These are phyloP conservation scores for Hibiscus syriacus DNA, from an alignment of 345 rosid species.

Conservation along the genomic window DNA sequence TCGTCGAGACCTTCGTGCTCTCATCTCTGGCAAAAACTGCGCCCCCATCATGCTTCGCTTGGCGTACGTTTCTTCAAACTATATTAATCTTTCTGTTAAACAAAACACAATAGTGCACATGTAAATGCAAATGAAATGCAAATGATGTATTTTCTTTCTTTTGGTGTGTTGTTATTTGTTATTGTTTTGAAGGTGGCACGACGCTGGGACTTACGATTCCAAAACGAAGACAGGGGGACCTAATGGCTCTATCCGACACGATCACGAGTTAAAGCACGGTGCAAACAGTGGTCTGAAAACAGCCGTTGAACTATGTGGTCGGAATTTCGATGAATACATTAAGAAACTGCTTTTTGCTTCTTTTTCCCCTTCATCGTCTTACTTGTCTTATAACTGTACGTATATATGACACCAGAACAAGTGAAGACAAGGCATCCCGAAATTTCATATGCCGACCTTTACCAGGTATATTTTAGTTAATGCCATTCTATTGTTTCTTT, in stretches of 20 bases:
- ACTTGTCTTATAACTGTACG: neutral
- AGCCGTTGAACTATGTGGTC: slow-evolving; percentile 5
- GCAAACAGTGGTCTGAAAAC: neutral
- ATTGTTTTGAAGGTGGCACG: slow-evolving; percentile 16
- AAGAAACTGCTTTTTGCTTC: neutral
- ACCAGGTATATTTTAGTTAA: neutral
- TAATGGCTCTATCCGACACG: slow-evolving; percentile 64
- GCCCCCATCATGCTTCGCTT: slow-evolving; percentile 92
- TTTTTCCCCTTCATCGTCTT: neutral
- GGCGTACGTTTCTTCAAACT: slow-evolving; percentile 39
- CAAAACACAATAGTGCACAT: neutral
- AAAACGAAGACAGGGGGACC: slow-evolving; percentile 81
- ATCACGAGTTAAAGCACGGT: slow-evolving; percentile 40
- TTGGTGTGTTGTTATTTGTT: neutral
- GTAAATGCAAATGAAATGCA: neutral
- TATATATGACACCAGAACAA: neutral
- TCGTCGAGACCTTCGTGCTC: slow-evolving; percentile 73
- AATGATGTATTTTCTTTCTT: neutral
- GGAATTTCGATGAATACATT: neutral
- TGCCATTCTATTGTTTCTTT: neutral
- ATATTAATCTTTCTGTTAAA: neutral
- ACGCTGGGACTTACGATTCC: slow-evolving; percentile 88
- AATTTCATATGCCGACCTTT: neutral
- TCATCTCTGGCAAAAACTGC: slow-evolving; percentile 52
- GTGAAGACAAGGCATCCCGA: neutral